Conservation (phyloP, 1,139 yeast species). For the Blastobotrys illinoisensis region DNA sequence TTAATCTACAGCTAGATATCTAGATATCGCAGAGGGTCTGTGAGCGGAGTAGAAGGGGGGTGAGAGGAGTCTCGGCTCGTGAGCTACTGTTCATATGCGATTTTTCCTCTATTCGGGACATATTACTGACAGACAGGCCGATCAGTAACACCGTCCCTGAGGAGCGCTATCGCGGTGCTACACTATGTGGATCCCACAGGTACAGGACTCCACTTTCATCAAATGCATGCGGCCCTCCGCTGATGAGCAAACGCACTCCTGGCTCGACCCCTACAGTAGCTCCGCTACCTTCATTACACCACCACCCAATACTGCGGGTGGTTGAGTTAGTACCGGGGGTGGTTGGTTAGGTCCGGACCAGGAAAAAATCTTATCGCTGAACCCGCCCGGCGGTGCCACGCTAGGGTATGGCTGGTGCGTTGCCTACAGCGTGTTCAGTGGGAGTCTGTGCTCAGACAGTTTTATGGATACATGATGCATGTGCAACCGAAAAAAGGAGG, state of each 20-base stretch:
- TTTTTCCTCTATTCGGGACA: neutral
- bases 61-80: neutral
- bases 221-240: neutral
- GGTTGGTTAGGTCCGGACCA: neutral
- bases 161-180: neutral
- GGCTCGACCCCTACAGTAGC: no score
- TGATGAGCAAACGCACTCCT: neutral
- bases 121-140: neutral
- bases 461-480: neutral
- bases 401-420: neutral
- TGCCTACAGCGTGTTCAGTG: neutral
- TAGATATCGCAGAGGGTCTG: neutral
- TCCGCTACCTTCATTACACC: no score
- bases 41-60: neutral
- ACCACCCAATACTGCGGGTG: no score
- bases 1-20: no score
- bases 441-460: neutral
- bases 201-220: neutral
- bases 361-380: neutral
- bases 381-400: neutral
- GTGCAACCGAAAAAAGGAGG: neutral
- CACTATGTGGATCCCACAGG: neutral
- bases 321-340: neutral
- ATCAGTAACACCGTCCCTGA: neutral
- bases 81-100: neutral